Evolutionary conservation across 148 eudicot species (phyloP), one percentile per base, ranked within the genome.

Genomic region (Rhododendron ferrugineum): DNA sequence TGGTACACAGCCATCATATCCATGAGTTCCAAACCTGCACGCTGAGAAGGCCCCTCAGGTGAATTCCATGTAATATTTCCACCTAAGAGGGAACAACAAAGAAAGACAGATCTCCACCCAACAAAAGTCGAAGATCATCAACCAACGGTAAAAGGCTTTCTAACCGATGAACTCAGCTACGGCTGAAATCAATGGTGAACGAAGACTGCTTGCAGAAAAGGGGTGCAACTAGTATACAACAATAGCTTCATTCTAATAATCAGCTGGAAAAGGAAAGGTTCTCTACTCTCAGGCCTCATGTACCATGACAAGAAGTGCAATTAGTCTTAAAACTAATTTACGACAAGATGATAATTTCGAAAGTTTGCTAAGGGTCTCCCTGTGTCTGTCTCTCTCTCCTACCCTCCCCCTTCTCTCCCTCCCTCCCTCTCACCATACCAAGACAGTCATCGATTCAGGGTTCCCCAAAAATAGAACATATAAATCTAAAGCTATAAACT

Each of bases 1-100:
- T 95, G 99, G 88, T 97, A 93, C 86, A 95, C 96, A 83, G 99
- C 99, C 99, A 97, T 97, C 98, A 97, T 95, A 88, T 97, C 99
- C 99, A 97, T 97, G 88, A 96, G 91, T 90, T 96, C 99, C 92
- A 96, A 82, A 87, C 99, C 99, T 89, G 99, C 98, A 87, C 99
- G 95, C 99, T 96, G 98, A 88, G 82, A 84, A 77, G 80, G 52
- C 81, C 68, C 62, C 85, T 80, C 83, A n/a, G 73, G 88, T 88
- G 76, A 93, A 80, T 84, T 68, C 79, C 11, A 74, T 3, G 74
- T 54, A 36, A 9, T 8, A 58, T 3, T 78, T 52, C 30, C 23
- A n/a, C 66, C 18, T 16, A 47, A 15, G 47, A 18, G 28, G 40
- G 26, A 20, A 64, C 42, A 86, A 28, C 10, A 37, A 62, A 62